Base-by-base conservation (phyloP, 225 moss, liverwort and hornwort genomes). In the Rhytidiadelphus loreus region DNA sequence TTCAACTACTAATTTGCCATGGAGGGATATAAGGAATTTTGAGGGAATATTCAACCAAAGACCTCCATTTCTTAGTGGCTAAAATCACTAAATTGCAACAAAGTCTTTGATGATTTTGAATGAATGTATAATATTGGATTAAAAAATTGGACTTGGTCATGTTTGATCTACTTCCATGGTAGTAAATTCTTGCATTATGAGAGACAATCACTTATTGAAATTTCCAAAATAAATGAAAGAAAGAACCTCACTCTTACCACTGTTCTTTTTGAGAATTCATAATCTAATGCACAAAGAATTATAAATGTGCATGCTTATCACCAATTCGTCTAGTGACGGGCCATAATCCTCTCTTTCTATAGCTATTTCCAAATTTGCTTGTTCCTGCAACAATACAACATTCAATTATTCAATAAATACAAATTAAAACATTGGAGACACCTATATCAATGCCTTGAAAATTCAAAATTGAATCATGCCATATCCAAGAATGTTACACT, bases 311-410 rank as follows among this genome's bases (percentile, higher is more conserved):
- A 66, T 1, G 0, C 0, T 68, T n/a, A 7, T n/a, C n/a, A 68
- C 12, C 13, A 15, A 25, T 8, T 15, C 25, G 15, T 70, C 15
- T 41, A 25, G 8, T 25, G 15, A 70, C 1, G 15, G 8, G 8
- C 25, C 14, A 8, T 14, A 41, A 39, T 14, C 24, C 15, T 41
- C 24, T n/a, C 23, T 39, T 8, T 24, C 5, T 8, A 15, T 0
- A 14, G 1, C 4, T 0, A 24, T 5, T 70, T 8, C 70, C 70
- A 41, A 23, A 25, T 70, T 41, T 9, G 0, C 13, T 24, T 1
- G 1, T 41, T 1, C 15, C 4, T 70, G 1, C 14, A 69, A 69
- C 1, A 69, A 0, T 39, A 2, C 25, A 70, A 15, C 26, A 25
- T 25, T 13, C 9, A 41, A 14, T 69, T 25, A n/a, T n/a, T n/a